phyloP scores from a whole-genome alignment of 2,329 filamentous ascomycete species.

The Penicillium frequentans region DNA sequence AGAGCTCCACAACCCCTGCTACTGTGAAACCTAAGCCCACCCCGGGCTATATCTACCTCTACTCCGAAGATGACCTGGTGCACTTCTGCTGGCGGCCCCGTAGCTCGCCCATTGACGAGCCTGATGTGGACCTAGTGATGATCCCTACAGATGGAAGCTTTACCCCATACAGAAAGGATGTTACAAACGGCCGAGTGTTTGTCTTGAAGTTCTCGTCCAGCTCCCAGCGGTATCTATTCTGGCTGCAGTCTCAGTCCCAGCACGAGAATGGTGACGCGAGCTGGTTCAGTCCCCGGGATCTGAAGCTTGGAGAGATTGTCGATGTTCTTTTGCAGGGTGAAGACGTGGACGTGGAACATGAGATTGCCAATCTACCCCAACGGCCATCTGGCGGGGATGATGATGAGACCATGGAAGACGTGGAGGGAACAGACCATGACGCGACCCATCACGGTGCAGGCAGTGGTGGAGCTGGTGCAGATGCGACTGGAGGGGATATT shows the following conservation, averaged over 20 bases:
- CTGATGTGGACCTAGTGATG: constrained; percentile 90
- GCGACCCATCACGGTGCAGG: constrained; percentile 59
- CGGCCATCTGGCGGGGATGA: constrained; percentile 56
- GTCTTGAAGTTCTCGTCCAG: constrained; percentile 92
- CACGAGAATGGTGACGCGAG: constrained; percentile 66
- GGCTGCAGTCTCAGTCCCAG: constrained; percentile 91
- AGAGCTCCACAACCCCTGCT: constrained; percentile 60
- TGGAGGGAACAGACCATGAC: constrained; percentile 62
- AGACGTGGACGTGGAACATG: constrained; percentile 74
- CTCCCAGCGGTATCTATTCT: constrained; percentile 89
- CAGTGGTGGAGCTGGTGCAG: constrained; percentile 79
- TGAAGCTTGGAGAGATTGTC: constrained; percentile 85
- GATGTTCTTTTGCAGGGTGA: constrained; percentile 83
- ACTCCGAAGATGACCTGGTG: constrained; percentile 87
- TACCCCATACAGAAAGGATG: constrained; percentile 73
- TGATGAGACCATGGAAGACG: constrained; percentile 78
- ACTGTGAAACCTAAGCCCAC: constrained; percentile 72
- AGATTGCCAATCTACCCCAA: constrained; percentile 65
- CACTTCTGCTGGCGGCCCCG: constrained; percentile 98
- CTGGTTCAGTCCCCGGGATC: constrained; percentile 81
- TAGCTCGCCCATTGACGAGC: constrained; percentile 65
- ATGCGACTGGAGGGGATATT: constrained; percentile 86
- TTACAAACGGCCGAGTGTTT: constrained; percentile 83
- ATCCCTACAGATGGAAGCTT: constrained; percentile 88
- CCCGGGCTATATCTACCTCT: constrained; percentile 88